A percentile compares a stretch with the other conserved stretches of the same genome.
These are phyloP conservation scores for Claviceps arundinis DNA, from an alignment of 2,329 filamentous ascomycete species.

Conservation along the genomic window DNA sequence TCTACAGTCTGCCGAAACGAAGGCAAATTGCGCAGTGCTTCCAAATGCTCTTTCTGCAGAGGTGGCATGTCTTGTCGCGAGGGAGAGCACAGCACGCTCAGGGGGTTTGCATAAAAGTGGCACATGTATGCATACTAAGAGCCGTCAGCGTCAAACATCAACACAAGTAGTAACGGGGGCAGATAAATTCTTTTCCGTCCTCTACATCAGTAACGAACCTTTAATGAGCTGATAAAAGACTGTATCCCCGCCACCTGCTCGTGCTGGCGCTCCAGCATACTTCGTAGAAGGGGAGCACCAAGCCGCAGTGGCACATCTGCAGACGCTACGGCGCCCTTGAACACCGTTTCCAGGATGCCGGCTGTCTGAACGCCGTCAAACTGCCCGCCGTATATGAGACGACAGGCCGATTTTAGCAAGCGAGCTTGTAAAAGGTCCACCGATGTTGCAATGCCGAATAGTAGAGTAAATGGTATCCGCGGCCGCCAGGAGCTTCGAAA, in stretches of 20 bases:
- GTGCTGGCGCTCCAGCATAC: conserved; percentile 56
- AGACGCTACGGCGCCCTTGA: conserved; percentile 50
- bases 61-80: conserved; percentile 10
- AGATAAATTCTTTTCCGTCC: too few relatives aligned
- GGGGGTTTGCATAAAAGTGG: conserved; percentile 67
- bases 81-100: conserved; percentile 47
- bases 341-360: conserved; percentile 59
- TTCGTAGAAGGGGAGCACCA: conserved; percentile 48
- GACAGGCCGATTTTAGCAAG: conserved; percentile 54
- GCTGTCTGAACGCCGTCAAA: conserved; percentile 67
- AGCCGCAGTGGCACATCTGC: conserved; percentile 44
- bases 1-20: conserved; percentile 53
- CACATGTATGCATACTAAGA: conserved; percentile 70
- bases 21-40: conserved; percentile 52
- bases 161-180: background rate
- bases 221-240: conserved; percentile 55
- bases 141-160: background rate
- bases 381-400: conserved; percentile 53
- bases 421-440: conserved; percentile 67
- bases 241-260: conserved; percentile 68
- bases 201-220: conserved; percentile 28
- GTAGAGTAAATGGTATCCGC: conserved; percentile 61
- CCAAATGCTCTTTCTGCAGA: conserved; percentile 47
- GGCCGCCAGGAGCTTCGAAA: conserved; percentile 46
- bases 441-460: conserved; percentile 73